A percentile compares a stretch with the other conserved stretches of the same genome.
Evolutionary conservation across 257 asterid species (phyloP).

Genomic region (Datura wrightii): DNA sequence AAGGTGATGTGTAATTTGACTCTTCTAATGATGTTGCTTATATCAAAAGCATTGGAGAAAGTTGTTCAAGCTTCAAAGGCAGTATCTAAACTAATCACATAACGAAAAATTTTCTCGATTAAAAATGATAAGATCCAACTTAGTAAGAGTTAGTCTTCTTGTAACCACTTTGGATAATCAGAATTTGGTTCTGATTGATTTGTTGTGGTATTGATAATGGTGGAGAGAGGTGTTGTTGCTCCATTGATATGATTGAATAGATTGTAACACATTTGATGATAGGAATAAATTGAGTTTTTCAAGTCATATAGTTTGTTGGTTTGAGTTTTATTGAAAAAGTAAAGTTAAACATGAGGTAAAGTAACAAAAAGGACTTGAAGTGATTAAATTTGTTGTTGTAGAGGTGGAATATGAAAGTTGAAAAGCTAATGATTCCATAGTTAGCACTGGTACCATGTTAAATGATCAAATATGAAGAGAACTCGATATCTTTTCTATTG

Average conservation of each 20-base stretch:
- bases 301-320: background rate
- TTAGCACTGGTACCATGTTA: background rate
- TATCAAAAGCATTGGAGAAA: background rate
- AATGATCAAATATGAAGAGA: too few relatives aligned
- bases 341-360: background rate
- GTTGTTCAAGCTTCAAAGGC: background rate
- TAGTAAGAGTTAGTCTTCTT: constrained; percentile 9
- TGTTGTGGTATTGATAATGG: background rate
- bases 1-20: background rate
- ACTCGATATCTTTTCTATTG: background rate
- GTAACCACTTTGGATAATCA: constrained; percentile 8
- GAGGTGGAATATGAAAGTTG: background rate
- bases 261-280: background rate
- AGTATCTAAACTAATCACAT: background rate
- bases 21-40: background rate
- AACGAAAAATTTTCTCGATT: background rate
- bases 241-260: background rate
- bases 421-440: background rate
- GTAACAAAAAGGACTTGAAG: background rate
- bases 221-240: background rate
- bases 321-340: background rate
- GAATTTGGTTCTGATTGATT: background rate
- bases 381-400: background rate
- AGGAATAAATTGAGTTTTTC: background rate
- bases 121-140: background rate